Conservation (phyloP, 805 yeast genomes). For the Torulaspora franciscae region DNA sequence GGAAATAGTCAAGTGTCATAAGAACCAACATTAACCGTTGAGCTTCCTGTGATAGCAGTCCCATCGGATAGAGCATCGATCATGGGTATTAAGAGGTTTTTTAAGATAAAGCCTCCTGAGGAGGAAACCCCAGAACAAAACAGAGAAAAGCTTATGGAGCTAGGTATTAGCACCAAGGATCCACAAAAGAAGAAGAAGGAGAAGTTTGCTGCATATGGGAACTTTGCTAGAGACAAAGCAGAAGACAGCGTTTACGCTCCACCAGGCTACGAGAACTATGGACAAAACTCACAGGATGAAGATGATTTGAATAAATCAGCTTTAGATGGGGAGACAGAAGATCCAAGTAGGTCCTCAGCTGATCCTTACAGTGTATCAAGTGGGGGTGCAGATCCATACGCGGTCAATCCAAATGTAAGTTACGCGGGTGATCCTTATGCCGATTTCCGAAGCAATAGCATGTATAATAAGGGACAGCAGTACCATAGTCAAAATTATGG, state of each 20-base stretch:
- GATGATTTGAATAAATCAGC: slow-evolving; percentile 24
- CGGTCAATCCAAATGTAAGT: slow-evolving; percentile 3
- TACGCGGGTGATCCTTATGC: slow-evolving; percentile 12
- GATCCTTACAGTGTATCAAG: slow-evolving; percentile 11
- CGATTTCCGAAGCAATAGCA: slow-evolving; percentile 2
- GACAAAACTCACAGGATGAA: slow-evolving; percentile 18
- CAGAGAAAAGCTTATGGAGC: slow-evolving; percentile 39
- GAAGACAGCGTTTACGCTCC: slow-evolving; percentile 39
- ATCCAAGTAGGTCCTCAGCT: slow-evolving; percentile 5
- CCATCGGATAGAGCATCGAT: neutral
- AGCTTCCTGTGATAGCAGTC: no score
- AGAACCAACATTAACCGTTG: no score
- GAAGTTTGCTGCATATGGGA: slow-evolving; percentile 46
- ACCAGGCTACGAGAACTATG: slow-evolving; percentile 36
- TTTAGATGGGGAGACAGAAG: slow-evolving; percentile 8
- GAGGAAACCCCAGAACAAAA: slow-evolving; percentile 43
- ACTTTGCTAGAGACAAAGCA: slow-evolving; percentile 41
- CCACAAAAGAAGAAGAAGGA: slow-evolving; percentile 36
- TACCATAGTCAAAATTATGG: slow-evolving; percentile 2
- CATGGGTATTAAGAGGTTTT: slow-evolving; percentile 49
- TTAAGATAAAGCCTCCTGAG: slow-evolving; percentile 43
- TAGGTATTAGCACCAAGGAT: slow-evolving; percentile 42
- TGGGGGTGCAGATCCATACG: slow-evolving; percentile 13
- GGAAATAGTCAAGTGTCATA: neutral
- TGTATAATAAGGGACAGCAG: neutral